Evolutionary conservation across 768 basidiomycete genomes (phyloP).

Genomic region (Rhizopogon salebrosus): DNA sequence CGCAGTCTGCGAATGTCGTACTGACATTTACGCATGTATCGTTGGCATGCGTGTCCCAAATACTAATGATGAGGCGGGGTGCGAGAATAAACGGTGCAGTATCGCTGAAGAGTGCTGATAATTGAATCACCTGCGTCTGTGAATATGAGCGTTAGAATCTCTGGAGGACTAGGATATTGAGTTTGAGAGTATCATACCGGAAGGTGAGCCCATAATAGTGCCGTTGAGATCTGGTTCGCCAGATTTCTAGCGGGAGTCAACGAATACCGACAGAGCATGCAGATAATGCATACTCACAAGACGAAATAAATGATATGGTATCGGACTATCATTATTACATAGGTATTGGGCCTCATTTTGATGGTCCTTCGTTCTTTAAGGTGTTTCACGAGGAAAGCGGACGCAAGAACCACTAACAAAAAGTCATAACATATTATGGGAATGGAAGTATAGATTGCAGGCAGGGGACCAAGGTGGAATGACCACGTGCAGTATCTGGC

Average conservation of each 20-base stretch:
- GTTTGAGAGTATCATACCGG: no score
- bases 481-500: background rate
- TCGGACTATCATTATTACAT: background rate
- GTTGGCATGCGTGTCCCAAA: background rate
- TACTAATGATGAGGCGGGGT: background rate
- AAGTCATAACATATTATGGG: background rate
- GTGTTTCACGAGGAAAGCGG: background rate
- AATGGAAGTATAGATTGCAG: no score
- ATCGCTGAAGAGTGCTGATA: background rate
- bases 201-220: no score
- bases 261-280: no score
- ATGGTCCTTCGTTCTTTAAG: background rate
- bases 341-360: background rate
- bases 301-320: no score
- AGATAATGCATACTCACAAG: no score
- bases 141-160: background rate
- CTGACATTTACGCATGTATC: background rate
- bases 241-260: no score
- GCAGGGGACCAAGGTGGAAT: background rate
- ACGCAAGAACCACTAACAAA: background rate
- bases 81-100: background rate
- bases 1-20: background rate
- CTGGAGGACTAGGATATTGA: no score
- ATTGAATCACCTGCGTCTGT: background rate
- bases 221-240: no score